Evolutionary conservation across 2,329 filamentous ascomycete genomes (phyloP).

Genomic region (Alternaria alternata): DNA sequence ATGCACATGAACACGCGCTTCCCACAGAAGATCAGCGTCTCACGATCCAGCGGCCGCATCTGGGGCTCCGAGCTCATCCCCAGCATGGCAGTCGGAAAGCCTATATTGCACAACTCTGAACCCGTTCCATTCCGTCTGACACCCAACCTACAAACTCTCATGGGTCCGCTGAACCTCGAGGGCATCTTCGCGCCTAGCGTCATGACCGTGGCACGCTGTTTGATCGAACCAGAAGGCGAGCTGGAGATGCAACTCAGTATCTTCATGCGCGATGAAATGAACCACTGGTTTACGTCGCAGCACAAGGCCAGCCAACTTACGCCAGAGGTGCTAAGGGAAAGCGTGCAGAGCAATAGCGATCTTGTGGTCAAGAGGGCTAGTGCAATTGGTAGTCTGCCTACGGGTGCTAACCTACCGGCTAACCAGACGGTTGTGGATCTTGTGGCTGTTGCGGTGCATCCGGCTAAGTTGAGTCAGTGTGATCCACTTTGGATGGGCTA

Average conservation of each 20-base stretch:
- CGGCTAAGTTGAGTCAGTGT: slow-evolving; percentile 83
- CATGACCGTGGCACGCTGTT: slow-evolving; percentile 94
- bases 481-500: slow-evolving; percentile 99
- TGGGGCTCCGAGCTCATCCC: slow-evolving; percentile 97
- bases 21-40: slow-evolving; percentile 94
- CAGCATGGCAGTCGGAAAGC: slow-evolving; percentile 82
- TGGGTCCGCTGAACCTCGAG: slow-evolving; percentile 95
- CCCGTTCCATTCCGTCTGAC: slow-evolving; percentile 96
- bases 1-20: slow-evolving; percentile 97
- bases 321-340: slow-evolving; percentile 76
- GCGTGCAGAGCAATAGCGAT: slow-evolving; percentile 86
- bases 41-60: slow-evolving; percentile 82
- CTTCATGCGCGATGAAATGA: slow-evolving; percentile 97
- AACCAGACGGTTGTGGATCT: slow-evolving; percentile 97
- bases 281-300: slow-evolving; percentile 89
- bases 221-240: slow-evolving; percentile 82
- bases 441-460: slow-evolving; percentile 91
- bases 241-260: slow-evolving; percentile 94
- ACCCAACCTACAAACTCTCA: slow-evolving; percentile 92
- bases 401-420: slow-evolving; percentile 79
- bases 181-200: slow-evolving; percentile 94
- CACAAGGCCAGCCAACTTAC: slow-evolving; percentile 65
- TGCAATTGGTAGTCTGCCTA: slow-evolving; percentile 79
- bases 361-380: slow-evolving; percentile 90
- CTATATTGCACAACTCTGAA: slow-evolving; percentile 93